Evolutionary conservation across 192 early-diverging fungal genomes (phyloP).

Genomic region (Chytriomyces confervae): DNA sequence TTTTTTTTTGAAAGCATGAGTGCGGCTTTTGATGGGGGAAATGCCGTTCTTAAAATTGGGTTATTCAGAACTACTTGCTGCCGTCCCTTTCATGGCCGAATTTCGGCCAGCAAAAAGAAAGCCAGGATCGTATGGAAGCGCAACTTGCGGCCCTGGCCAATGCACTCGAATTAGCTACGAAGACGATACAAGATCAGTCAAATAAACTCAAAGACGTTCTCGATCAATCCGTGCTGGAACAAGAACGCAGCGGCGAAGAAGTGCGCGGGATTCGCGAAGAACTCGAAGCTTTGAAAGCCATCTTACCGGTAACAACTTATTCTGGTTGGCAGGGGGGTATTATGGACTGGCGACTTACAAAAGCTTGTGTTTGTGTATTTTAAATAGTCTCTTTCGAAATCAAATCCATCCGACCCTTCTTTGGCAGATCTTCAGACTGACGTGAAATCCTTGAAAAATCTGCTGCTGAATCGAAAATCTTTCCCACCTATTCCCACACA

Average conservation of each 20-base stretch:
- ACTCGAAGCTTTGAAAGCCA: conserved; percentile 22
- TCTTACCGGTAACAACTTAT: conserved; percentile 9
- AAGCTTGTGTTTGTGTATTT: background rate
- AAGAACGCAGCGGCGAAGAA: conserved; percentile 24
- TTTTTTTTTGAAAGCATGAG: background rate
- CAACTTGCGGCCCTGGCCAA: conserved; percentile 4
- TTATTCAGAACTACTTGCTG: conserved; percentile 41
- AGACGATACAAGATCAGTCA: conserved; percentile 69
- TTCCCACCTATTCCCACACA: conserved; percentile 22
- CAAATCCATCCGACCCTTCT: conserved; percentile 29
- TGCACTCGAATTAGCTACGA: conserved; percentile 39
- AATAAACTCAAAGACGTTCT: conserved; percentile 74
- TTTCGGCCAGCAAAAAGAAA: conserved; percentile 15
- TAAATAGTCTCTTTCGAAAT: background rate
- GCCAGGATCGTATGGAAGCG: conserved; percentile 21
- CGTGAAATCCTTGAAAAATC: conserved; percentile 90
- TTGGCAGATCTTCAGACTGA: conserved; percentile 88
- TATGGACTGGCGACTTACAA: background rate
- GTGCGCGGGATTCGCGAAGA: conserved; percentile 18
- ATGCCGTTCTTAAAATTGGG: background rate
- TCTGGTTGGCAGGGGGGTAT: background rate
- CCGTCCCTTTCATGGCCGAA: conserved; percentile 43
- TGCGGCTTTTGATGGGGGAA: background rate
- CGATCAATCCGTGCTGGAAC: conserved; percentile 43
- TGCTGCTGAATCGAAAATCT: conserved; percentile 77